A percentile compares a stretch with the other conserved stretches of the same genome.
Evolutionary conservation across 768 basidiomycete genomes (phyloP).

Genomic region (Leccinellum rugosiceps): DNA sequence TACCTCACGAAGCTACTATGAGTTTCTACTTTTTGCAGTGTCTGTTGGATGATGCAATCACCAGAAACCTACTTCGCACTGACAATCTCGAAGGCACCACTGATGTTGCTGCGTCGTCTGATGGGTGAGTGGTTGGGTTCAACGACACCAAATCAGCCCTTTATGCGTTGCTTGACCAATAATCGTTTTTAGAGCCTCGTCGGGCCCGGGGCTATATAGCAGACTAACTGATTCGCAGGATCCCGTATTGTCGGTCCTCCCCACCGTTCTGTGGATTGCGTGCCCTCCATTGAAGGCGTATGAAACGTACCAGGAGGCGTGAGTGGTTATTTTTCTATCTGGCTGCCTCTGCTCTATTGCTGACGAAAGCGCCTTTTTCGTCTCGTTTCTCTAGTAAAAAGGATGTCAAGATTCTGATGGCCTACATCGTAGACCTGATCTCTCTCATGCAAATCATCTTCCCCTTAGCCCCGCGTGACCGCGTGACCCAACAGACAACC

Average conservation of each 20-base stretch:
- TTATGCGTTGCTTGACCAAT: not conserved
- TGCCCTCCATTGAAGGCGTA: not conserved
- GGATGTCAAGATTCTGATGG: slow-evolving; percentile 13
- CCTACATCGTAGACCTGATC: slow-evolving; percentile 12
- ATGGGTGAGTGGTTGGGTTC: not conserved
- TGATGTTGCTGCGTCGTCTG: not conserved
- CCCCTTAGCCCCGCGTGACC: not conserved
- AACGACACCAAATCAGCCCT: not conserved
- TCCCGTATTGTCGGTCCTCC: not conserved
- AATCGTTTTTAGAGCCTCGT: not conserved
- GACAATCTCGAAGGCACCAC: not conserved
- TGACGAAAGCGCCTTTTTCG: not conserved
- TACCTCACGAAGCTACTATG: not conserved
- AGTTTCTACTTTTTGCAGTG: not conserved
- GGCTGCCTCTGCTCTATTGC: not conserved
- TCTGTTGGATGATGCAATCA: slow-evolving; percentile 6
- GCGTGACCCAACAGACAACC: not conserved
- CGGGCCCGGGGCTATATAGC: not conserved
- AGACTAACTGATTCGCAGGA: not conserved
- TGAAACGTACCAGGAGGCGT: slow-evolving; percentile 4
- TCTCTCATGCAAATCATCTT: slow-evolving; percentile 16
- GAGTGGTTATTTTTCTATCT: not conserved
- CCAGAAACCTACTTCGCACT: not conserved
- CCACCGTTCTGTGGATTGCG: not conserved
- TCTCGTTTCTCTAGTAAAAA: not conserved